Evolutionary conservation across 2,329 filamentous ascomycete species (phyloP), one percentile per base, ranked within the genome.

Genomic region (Diaporthe sp.): DNA sequence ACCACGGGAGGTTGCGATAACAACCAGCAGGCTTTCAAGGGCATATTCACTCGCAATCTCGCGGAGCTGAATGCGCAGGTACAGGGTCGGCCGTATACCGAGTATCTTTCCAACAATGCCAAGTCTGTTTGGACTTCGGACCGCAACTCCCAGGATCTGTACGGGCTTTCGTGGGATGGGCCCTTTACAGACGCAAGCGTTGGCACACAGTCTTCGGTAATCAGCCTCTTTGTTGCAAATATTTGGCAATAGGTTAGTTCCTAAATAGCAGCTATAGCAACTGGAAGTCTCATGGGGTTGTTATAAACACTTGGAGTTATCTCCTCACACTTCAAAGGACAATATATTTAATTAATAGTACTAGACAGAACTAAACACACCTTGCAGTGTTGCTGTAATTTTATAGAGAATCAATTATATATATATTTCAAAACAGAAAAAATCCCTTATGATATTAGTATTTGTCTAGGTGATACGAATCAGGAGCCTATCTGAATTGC

Each of bases 31-130:
- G 67, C 77, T 30, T 95, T 95, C 87, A 95, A 95, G 82, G 93
- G 93, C 4, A 86, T 94, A 47, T 94, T 94, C 77, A 86, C 90
- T 22, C 87, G 92, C 28, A 93, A 93, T 79, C 83, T 95, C 28
- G 86, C 87, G 45, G 87, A 89, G 72, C 82, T 95, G 45, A 85
- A 92, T 30, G 79, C 42, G 2, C 45, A 71, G 28, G n/a, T 77
- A n/a, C 50, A 45, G 9, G 67, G 40, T 60, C 60, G 68, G 25
- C 78, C 77, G 22, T 82, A 80, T 68, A 61, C 71, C 8, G 33
- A 15, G 17, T 81, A 77, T 22, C 60, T 81, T 30, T 57, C 61
- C 45, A 40, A 54, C 9, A 81, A 81, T 58, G 79, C 79, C 8
- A 71, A 76, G 76, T 74, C 67, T 38, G 77, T 70, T 52, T 77